Conservation (phyloP, 2,329 filamentous ascomycete genomes). For the Cladophialophora yegresii region DNA sequence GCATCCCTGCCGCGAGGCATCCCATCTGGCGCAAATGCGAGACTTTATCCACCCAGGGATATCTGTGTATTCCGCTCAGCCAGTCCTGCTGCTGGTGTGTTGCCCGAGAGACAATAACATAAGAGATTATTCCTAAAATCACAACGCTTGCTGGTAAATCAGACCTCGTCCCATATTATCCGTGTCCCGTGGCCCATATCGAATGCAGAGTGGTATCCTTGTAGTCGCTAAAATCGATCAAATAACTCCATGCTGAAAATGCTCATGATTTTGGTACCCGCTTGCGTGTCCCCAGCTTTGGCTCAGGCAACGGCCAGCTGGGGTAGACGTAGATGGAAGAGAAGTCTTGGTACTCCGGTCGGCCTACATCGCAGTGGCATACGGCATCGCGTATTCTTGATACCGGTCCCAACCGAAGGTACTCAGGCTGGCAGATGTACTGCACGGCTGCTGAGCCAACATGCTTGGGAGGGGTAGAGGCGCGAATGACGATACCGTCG, state of each 20-base stretch:
- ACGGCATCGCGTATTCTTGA: slow-evolving; percentile 73
- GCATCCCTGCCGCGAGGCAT: slow-evolving; percentile 50
- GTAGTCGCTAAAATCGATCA: slow-evolving; percentile 50
- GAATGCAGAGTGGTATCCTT: slow-evolving; percentile 48
- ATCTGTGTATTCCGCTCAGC: slow-evolving; percentile 46
- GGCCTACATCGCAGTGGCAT: slow-evolving; percentile 80
- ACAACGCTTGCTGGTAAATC: slow-evolving; percentile 55
- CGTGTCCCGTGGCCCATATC: slow-evolving; percentile 30
- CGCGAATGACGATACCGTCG: slow-evolving; percentile 55
- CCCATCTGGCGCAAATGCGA: slow-evolving; percentile 52
- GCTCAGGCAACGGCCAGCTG: neutral
- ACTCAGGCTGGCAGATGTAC: slow-evolving; percentile 72
- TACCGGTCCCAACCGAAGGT: slow-evolving; percentile 85
- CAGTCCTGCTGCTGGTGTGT: slow-evolving; percentile 46
- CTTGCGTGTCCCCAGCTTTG: slow-evolving; percentile 23
- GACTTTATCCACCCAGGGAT: slow-evolving; percentile 44
- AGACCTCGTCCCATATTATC: slow-evolving; percentile 46
- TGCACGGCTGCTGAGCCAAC: slow-evolving; percentile 78
- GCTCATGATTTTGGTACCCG: slow-evolving; percentile 45
- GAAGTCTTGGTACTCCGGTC: slow-evolving; percentile 54
- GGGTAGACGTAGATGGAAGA: slow-evolving; percentile 49
- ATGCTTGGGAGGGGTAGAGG: slow-evolving; percentile 82
- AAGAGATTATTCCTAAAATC: slow-evolving; percentile 39
- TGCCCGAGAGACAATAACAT: slow-evolving; percentile 31
- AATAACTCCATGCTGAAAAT: slow-evolving; percentile 32